phyloP scores from a whole-genome alignment of 225 moss, liverwort and hornwort genomes.

The Asterella californica region DNA sequence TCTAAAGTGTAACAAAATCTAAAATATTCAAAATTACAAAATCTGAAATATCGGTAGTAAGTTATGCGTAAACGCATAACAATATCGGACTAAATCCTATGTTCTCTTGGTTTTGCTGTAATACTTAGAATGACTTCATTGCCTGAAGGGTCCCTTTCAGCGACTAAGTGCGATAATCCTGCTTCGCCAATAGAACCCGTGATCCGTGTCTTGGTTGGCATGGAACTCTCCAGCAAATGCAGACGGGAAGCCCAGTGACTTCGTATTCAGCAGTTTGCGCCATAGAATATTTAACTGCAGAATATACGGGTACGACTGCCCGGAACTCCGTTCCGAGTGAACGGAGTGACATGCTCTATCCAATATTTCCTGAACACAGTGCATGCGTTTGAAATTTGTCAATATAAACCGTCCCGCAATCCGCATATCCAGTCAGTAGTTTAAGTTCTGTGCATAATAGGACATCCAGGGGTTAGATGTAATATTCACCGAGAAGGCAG shows the following conservation, averaged over 20 bases:
- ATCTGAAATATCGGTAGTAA: no score
- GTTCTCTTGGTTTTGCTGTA: slow-evolving; percentile 12
- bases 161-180: slow-evolving; percentile 37
- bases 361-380: slow-evolving; percentile 46
- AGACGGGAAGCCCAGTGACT: slow-evolving; percentile 61
- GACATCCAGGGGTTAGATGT: no score
- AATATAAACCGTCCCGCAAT: not conserved
- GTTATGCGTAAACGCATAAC: no score
- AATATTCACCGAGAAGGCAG: no score
- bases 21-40: no score
- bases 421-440: not conserved
- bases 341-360: slow-evolving; percentile 51
- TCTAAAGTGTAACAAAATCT: no score
- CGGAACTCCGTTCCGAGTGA: slow-evolving; percentile 32
- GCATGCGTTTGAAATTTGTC: not conserved
- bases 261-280: slow-evolving; percentile 51
- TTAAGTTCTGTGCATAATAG: no score
- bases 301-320: slow-evolving; percentile 60
- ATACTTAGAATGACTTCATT: not conserved
- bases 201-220: slow-evolving; percentile 42
- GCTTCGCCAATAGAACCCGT: slow-evolving; percentile 67
- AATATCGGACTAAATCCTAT: slow-evolving; percentile 30
- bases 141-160: slow-evolving; percentile 25
- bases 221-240: slow-evolving; percentile 36
- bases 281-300: slow-evolving; percentile 66